Conservation (phyloP, 2,329 filamentous ascomycete genomes). For the Magnaporthiopsis incrustans region DNA sequence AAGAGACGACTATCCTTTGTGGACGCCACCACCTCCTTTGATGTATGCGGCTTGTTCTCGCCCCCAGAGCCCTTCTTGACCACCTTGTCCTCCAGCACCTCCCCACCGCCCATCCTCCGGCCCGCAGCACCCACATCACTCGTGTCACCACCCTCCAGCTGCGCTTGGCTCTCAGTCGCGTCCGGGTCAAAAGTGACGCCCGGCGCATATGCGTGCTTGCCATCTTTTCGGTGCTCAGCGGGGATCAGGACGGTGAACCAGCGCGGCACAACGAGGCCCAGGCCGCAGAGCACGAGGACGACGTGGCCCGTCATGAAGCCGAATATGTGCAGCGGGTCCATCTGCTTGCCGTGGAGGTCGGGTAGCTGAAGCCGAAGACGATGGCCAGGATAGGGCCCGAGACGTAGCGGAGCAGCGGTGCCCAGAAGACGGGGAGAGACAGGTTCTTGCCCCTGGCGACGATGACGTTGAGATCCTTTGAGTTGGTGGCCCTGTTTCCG, state of each 20-base stretch:
- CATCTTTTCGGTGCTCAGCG: constrained; percentile 32
- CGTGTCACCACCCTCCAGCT: background rate
- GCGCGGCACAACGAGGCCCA: constrained; percentile 42
- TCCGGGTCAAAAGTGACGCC: background rate
- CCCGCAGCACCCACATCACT: no score
- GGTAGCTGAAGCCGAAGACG: constrained; percentile 44
- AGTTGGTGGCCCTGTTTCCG: constrained; percentile 43
- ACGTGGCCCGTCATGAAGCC: constrained; percentile 41
- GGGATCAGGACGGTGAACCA: constrained; percentile 48
- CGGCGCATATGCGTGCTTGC: constrained; percentile 5
- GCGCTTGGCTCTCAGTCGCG: background rate
- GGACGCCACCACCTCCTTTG: no score
- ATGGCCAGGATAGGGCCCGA: constrained; percentile 41
- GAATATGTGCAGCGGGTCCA: constrained; percentile 42
- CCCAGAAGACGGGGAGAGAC: constrained; percentile 44
- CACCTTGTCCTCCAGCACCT: background rate
- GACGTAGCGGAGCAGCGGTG: constrained; percentile 40
- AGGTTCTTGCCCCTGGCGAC: constrained; percentile 47
- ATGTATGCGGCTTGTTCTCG: no score
- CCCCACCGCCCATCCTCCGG: background rate
- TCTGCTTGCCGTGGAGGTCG: constrained; percentile 34
- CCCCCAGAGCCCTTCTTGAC: background rate
- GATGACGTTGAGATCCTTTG: constrained; percentile 44
- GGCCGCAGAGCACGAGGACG: constrained; percentile 35
- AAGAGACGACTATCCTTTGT: background rate